These are phyloP conservation scores for Microthlaspi erraticum DNA, from an alignment of 345 rosid genomes.

Conservation along the genomic window DNA sequence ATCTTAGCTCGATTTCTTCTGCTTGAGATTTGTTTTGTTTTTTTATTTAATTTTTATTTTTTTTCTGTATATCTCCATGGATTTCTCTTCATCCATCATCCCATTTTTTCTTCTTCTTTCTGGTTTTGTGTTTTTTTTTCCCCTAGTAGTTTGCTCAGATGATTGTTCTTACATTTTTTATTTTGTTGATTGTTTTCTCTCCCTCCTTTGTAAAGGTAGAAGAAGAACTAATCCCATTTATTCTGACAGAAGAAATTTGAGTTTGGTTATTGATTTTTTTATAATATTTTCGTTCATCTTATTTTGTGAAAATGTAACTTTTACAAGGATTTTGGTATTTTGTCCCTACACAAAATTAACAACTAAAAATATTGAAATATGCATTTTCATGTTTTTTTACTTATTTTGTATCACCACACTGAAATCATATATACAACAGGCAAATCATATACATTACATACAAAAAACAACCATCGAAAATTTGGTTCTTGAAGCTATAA, in stretches of 20 bases:
- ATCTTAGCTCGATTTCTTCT: slow-evolving; percentile 72
- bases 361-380: too few relatives aligned
- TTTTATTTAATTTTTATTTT: slow-evolving; percentile 50
- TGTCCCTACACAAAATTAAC: too few relatives aligned
- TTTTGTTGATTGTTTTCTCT: slow-evolving; percentile 43
- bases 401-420: neutral
- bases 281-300: neutral
- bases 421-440: slow-evolving; percentile 18
- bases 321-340: too few relatives aligned
- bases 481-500: slow-evolving; percentile 26
- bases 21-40: slow-evolving; percentile 56
- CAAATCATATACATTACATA: slow-evolving; percentile 22
- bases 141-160: slow-evolving; percentile 42
- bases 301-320: too few relatives aligned
- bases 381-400: too few relatives aligned
- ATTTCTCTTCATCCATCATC: slow-evolving; percentile 24
- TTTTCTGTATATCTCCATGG: slow-evolving; percentile 50
- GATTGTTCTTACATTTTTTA: slow-evolving; percentile 43
- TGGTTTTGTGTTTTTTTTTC: slow-evolving; percentile 27
- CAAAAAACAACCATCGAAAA: slow-evolving; percentile 8
- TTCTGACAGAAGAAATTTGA: slow-evolving; percentile 39
- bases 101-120: slow-evolving; percentile 23
- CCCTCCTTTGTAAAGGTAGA: slow-evolving; percentile 44
- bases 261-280: slow-evolving; percentile 10
- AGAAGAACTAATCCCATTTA: slow-evolving; percentile 46